Conservation (phyloP, 305 asterid genomes). For the Ruellia speciosa region DNA sequence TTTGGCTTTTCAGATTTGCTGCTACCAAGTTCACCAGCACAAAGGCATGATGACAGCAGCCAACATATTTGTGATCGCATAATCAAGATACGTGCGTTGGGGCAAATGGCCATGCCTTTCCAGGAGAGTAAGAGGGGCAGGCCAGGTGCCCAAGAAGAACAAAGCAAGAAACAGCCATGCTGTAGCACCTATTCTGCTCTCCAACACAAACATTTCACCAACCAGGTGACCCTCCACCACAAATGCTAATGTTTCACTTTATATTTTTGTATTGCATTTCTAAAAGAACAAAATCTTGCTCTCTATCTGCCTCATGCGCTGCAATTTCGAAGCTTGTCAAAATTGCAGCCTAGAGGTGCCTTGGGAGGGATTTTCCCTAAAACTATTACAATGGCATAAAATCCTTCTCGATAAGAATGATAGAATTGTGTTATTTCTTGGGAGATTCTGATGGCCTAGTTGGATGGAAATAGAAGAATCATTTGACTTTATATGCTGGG, state of each 20-base stretch:
- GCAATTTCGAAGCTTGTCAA: too few relatives aligned
- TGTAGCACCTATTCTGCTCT: conserved; percentile 47
- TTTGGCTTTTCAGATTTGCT: conserved; percentile 29
- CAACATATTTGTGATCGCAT: conserved; percentile 36
- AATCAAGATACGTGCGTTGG: conserved; percentile 46
- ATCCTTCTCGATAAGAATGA: too few relatives aligned
- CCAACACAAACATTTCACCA: conserved; percentile 42
- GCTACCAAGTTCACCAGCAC: conserved; percentile 35
- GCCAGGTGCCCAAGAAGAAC: conserved; percentile 56
- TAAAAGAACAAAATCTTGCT: too few relatives aligned
- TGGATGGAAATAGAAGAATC: too few relatives aligned
- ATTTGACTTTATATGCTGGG: too few relatives aligned
- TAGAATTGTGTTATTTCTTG: too few relatives aligned
- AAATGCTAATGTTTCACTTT: not conserved
- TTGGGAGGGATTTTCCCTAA: too few relatives aligned
- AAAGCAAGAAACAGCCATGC: conserved; percentile 37
- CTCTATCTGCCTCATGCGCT: too few relatives aligned
- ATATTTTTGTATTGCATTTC: not conserved
- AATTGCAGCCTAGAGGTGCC: too few relatives aligned
- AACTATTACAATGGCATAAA: too few relatives aligned
- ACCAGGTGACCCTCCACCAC: not conserved
- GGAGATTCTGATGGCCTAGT: too few relatives aligned
- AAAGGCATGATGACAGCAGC: conserved; percentile 26
- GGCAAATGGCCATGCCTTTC: conserved; percentile 48
- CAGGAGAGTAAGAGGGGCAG: too few relatives aligned